A percentile compares a stretch with the other conserved stretches of the same genome.
These are phyloP conservation scores for Arthrobotrys sphaeroides DNA, from an alignment of 2,329 filamentous ascomycete genomes.

Conservation along the genomic window DNA sequence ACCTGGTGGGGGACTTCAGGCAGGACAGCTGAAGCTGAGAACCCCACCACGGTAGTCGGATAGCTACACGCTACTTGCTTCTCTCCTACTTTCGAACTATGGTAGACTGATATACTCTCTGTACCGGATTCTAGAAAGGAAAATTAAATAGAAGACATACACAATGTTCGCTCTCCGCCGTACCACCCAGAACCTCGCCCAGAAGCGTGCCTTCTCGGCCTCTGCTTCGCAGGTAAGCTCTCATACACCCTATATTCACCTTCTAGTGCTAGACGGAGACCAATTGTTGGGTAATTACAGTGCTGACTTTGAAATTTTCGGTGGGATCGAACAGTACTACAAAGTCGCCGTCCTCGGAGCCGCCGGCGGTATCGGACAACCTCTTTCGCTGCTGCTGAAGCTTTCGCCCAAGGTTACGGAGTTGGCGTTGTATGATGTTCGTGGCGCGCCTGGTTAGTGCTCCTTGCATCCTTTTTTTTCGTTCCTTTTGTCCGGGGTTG, in stretches of 20 bases:
- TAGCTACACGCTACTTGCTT: neutral
- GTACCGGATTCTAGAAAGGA: neutral
- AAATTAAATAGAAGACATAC: neutral
- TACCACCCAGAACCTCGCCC: slow-evolving; percentile 67
- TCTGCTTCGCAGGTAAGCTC: slow-evolving; percentile 75
- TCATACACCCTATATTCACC: no score
- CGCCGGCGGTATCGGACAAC: slow-evolving; percentile 97
- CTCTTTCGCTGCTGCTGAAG: slow-evolving; percentile 97
- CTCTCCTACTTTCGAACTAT: neutral
- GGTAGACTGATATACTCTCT: no score
- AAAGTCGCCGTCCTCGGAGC: slow-evolving; percentile 98
- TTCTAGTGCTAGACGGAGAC: neutral
- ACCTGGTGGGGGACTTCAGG: neutral
- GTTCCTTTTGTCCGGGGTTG: slow-evolving; percentile 4
- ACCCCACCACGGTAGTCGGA: no score
- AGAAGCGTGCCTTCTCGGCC: slow-evolving; percentile 82
- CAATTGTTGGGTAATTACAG: no score
- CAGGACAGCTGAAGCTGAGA: neutral
- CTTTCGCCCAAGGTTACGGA: slow-evolving; percentile 93
- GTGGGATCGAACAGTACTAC: slow-evolving; percentile 72
- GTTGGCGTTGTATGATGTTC: slow-evolving; percentile 97
- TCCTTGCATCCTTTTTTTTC: neutral
- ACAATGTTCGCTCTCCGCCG: slow-evolving; percentile 77
- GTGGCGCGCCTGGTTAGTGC: slow-evolving; percentile 83
- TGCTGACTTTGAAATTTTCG: no score